Conservation (phyloP, 139 green algal genomes). For the Zygnema cylindricum region DNA sequence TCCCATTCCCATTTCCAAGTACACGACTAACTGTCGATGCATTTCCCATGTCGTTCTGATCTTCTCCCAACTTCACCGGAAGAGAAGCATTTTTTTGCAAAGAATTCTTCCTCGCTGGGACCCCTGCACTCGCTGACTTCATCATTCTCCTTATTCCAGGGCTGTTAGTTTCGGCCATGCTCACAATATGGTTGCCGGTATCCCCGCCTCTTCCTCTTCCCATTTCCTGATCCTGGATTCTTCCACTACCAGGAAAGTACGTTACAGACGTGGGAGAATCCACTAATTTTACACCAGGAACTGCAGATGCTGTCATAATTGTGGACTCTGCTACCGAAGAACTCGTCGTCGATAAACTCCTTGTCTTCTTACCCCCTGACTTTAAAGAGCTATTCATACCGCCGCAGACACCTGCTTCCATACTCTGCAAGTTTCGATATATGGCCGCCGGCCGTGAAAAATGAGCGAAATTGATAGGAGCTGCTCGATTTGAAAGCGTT, state of each 20-base stretch:
- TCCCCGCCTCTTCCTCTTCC: neutral
- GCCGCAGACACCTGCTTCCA: neutral
- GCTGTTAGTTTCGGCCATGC: neutral
- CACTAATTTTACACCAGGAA: neutral
- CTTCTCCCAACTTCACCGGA: neutral
- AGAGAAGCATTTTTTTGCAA: neutral
- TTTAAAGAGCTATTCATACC: neutral
- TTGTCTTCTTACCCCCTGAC: neutral
- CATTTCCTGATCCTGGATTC: neutral
- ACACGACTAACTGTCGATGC: neutral
- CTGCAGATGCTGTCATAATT: neutral
- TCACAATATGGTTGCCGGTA: neutral
- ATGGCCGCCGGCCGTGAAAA: conserved; percentile 28
- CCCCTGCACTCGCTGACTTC: neutral
- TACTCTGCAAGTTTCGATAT: conserved; percentile 14
- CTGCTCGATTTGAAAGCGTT: neutral
- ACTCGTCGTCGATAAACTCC: conserved; percentile 16
- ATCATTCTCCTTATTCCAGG: neutral
- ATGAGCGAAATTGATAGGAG: conserved; percentile 25
- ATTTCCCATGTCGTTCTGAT: neutral
- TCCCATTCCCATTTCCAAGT: neutral
- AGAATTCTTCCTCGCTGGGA: neutral
- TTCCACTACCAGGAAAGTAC: neutral
- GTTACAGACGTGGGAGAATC: neutral
- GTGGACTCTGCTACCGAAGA: conserved; percentile 34